Evolutionary conservation across 2,329 filamentous ascomycete genomes (phyloP).

Genomic region (Xylaria sp.): DNA sequence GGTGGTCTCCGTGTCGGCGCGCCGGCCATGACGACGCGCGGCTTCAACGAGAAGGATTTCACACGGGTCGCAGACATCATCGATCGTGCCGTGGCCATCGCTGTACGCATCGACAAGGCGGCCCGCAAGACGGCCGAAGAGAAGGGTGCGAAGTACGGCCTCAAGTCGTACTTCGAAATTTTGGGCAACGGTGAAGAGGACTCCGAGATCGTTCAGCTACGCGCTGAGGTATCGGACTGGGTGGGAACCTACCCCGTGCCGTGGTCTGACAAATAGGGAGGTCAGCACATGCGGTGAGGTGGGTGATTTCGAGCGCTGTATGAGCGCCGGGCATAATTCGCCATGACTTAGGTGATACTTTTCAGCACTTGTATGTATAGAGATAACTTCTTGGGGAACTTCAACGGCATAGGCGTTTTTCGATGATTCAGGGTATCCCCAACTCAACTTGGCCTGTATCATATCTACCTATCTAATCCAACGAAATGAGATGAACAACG

Average conservation of each 20-base stretch:
- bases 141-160: constrained; percentile 60
- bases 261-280: constrained; percentile 47
- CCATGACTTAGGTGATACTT: not conserved
- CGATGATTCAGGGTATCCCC: constrained; percentile 2
- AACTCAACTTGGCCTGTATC: not conserved
- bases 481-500: too few relatives aligned
- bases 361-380: not conserved
- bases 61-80: constrained; percentile 79
- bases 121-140: constrained; percentile 64
- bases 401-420: constrained; percentile 19
- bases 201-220: constrained; percentile 65
- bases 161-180: constrained; percentile 64
- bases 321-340: not conserved
- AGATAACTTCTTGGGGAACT: not conserved
- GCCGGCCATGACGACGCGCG: constrained; percentile 94
- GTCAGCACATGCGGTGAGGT: constrained; percentile 14
- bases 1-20: constrained; percentile 92
- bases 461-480: too few relatives aligned
- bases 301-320: not conserved
- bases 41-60: constrained; percentile 88
- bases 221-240: constrained; percentile 72
- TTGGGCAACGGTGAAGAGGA: constrained; percentile 63
- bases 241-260: constrained; percentile 68
- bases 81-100: constrained; percentile 74
- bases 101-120: constrained; percentile 67